phyloP scores from a whole-genome alignment of 352 stramenopile genomes.

The Phytopythium helicoides region DNA sequence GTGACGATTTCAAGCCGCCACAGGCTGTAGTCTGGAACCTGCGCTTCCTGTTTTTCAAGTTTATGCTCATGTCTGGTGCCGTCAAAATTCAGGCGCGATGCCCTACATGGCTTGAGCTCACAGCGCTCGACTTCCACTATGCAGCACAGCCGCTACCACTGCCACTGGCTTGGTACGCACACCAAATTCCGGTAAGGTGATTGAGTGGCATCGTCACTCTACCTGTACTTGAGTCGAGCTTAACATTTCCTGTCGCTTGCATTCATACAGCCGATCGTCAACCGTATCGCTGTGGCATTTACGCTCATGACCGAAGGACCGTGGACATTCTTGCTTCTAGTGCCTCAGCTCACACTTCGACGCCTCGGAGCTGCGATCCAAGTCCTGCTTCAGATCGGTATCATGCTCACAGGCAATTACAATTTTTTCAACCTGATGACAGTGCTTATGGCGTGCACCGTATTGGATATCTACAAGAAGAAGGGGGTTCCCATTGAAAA shows the following conservation, averaged over 20 bases:
- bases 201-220: not conserved
- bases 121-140: slow-evolving; percentile 92
- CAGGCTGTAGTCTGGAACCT: slow-evolving; percentile 54
- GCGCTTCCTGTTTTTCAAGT: slow-evolving; percentile 91
- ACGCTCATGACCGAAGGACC: slow-evolving; percentile 90
- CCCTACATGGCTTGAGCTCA: slow-evolving; percentile 89
- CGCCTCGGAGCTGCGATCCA: slow-evolving; percentile 60
- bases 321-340: slow-evolving; percentile 78
- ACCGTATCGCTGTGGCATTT: slow-evolving; percentile 71
- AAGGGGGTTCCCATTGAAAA: not conserved
- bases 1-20: slow-evolving; percentile 26
- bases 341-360: slow-evolving; percentile 52
- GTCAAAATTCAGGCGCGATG: slow-evolving; percentile 92
- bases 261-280: slow-evolving; percentile 75
- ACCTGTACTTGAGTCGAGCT: too few species aligned
- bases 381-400: slow-evolving; percentile 79
- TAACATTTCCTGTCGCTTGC: too few species aligned
- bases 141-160: slow-evolving; percentile 83
- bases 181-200: slow-evolving; percentile 64
- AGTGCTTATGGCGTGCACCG: slow-evolving; percentile 30
- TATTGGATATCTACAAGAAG: slow-evolving; percentile 27
- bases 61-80: slow-evolving; percentile 91
- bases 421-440: slow-evolving; percentile 95
- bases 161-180: slow-evolving; percentile 80
- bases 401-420: slow-evolving; percentile 91